Conservation (phyloP, 2,329 filamentous ascomycete genomes). For the Penicillium sp. region DNA sequence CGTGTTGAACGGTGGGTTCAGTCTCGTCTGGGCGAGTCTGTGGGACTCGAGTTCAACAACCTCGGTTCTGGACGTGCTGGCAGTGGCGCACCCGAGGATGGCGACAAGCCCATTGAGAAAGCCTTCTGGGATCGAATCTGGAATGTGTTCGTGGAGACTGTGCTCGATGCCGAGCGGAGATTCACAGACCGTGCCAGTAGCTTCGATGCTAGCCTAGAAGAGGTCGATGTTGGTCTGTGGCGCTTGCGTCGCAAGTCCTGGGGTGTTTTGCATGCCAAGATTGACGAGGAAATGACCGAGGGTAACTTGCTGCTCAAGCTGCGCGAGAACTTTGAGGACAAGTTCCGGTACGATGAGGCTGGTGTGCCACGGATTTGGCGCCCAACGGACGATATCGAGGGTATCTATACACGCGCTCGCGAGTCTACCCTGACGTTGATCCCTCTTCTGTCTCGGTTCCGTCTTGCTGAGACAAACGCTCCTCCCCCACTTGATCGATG, state of each 20-base stretch:
- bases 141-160: slow-evolving; percentile 80
- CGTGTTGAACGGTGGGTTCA: slow-evolving; percentile 94
- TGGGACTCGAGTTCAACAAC: slow-evolving; percentile 95
- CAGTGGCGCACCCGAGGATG: slow-evolving; percentile 77
- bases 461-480: slow-evolving; percentile 73
- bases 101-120: slow-evolving; percentile 78
- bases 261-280: slow-evolving; percentile 85
- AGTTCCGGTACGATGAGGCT: slow-evolving; percentile 95
- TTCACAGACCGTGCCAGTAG: slow-evolving; percentile 89
- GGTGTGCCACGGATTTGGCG: slow-evolving; percentile 97
- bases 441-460: slow-evolving; percentile 84
- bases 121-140: slow-evolving; percentile 97
- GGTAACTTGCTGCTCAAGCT: slow-evolving; percentile 95
- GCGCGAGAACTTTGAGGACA: slow-evolving; percentile 98
- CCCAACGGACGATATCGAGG: slow-evolving; percentile 95
- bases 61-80: slow-evolving; percentile 87
- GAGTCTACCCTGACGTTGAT: slow-evolving; percentile 92
- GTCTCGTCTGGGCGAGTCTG: slow-evolving; percentile 81
- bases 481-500: slow-evolving; percentile 84
- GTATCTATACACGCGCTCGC: slow-evolving; percentile 86
- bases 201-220: slow-evolving; percentile 89
- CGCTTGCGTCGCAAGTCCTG: slow-evolving; percentile 91
- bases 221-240: slow-evolving; percentile 93
- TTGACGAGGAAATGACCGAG: slow-evolving; percentile 98
- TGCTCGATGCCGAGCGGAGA: slow-evolving; percentile 81